These are phyloP conservation scores for Dimocarpus longan DNA, from an alignment of 345 rosid species.

Conservation along the genomic window DNA sequence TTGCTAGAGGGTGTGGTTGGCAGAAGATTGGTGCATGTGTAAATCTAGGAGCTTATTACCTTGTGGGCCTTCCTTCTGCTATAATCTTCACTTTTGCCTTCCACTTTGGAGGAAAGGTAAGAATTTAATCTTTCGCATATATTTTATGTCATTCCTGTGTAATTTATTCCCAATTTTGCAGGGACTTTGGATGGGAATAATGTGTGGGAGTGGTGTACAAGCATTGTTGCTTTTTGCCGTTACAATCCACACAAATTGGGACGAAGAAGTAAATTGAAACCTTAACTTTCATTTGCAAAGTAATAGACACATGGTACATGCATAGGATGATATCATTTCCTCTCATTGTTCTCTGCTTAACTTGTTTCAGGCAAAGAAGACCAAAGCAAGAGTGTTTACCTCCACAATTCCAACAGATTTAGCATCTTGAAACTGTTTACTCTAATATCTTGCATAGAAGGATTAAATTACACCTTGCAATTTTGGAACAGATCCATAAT, in stretches of 20 bases:
- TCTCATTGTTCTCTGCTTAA: background rate
- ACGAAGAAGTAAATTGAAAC: slow-evolving; percentile 25
- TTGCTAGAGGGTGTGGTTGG: slow-evolving; percentile 42
- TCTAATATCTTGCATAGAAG: background rate
- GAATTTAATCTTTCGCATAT: background rate
- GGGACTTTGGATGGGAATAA: slow-evolving; percentile 51
- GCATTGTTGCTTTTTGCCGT: slow-evolving; percentile 31
- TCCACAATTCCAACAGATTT: slow-evolving; percentile 5
- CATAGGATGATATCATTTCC: background rate
- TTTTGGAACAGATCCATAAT: too few relatives aligned
- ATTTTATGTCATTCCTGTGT: too few relatives aligned
- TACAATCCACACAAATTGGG: slow-evolving; percentile 34
- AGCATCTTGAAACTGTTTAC: background rate
- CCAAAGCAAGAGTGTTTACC: slow-evolving; percentile 25
- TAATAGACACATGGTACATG: too few relatives aligned
- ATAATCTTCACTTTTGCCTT: slow-evolving; percentile 29
- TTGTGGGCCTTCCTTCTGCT: slow-evolving; percentile 37
- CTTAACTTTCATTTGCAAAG: too few relatives aligned
- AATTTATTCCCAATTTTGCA: background rate
- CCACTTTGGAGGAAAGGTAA: slow-evolving; percentile 39
- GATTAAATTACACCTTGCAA: too few relatives aligned
- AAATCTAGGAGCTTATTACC: slow-evolving; percentile 40
- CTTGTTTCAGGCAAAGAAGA: slow-evolving; percentile 31
- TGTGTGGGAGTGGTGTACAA: slow-evolving; percentile 36
- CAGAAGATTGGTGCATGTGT: slow-evolving; percentile 34